phyloP scores from a whole-genome alignment of 108 stramenopile genomes.

The Bacterosira constricta region DNA sequence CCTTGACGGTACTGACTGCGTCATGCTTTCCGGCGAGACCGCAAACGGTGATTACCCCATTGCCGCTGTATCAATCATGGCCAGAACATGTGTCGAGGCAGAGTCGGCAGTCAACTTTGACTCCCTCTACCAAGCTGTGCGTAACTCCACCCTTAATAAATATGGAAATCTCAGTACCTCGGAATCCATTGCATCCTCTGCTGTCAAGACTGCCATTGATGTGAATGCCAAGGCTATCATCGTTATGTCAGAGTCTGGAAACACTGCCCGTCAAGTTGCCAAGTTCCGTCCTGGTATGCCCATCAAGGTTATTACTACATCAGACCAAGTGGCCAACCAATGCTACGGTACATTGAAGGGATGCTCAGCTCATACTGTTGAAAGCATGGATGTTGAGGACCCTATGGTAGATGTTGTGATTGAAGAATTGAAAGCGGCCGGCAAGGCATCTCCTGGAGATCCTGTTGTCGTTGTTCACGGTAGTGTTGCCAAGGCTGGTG shows the following conservation, averaged over 20 bases:
- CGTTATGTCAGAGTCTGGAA: conserved; percentile 94
- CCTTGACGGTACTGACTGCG: conserved; percentile 97
- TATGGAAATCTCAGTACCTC: conserved; percentile 67
- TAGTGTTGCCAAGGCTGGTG: conserved; percentile 52
- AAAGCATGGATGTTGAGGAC: conserved; percentile 71
- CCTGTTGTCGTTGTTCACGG: conserved; percentile 91
- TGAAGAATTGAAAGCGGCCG: conserved; percentile 61
- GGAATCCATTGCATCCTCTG: conserved; percentile 95
- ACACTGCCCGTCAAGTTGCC: conserved; percentile 92
- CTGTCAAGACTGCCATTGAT: conserved; percentile 97
- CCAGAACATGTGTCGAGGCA: conserved; percentile 91
- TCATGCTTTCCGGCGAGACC: conserved; percentile 98
- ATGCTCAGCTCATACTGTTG: conserved; percentile 65
- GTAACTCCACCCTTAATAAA: conserved; percentile 72
- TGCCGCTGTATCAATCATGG: conserved; percentile 94
- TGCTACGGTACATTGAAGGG: conserved; percentile 80
- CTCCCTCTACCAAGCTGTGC: conserved; percentile 76
- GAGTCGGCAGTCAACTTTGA: conserved; percentile 81
- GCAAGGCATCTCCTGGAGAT: conserved; percentile 86
- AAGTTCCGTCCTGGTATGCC: conserved; percentile 96
- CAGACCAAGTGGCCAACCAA: conserved; percentile 84
- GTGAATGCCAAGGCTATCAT: conserved; percentile 90
- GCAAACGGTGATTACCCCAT: conserved; percentile 92
- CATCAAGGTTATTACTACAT: conserved; percentile 83
- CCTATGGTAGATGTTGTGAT: conserved; percentile 77